phyloP scores from a whole-genome alignment of 2,329 filamentous ascomycete genomes.

The Tricladium varicosporioides region DNA sequence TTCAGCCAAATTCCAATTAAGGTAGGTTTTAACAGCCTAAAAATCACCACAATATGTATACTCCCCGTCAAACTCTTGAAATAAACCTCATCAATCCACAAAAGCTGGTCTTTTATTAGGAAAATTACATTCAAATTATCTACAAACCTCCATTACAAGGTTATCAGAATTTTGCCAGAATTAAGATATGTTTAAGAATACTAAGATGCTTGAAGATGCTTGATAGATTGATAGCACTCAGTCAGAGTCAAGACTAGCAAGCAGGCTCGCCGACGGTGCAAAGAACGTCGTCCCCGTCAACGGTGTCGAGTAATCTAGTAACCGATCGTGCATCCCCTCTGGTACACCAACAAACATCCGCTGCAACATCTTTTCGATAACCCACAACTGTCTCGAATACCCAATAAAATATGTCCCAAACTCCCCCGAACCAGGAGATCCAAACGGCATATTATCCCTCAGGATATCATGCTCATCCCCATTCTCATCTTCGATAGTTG shows the following conservation, averaged over 20 bases:
- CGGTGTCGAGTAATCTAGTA: constrained; percentile 53
- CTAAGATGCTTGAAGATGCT: too few relatives aligned
- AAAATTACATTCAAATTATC: too few relatives aligned
- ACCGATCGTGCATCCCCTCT: constrained; percentile 51
- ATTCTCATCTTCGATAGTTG: constrained; percentile 49
- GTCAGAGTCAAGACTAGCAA: constrained; percentile 27
- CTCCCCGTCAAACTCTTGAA: too few relatives aligned
- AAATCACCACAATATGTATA: too few relatives aligned
- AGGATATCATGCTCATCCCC: constrained; percentile 53
- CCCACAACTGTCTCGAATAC: constrained; percentile 52
- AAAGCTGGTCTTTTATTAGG: too few relatives aligned
- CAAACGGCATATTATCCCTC: constrained; percentile 61
- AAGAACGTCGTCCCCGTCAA: constrained; percentile 54
- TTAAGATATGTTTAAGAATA: too few relatives aligned
- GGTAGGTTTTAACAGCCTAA: too few relatives aligned
- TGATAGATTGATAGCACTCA: background rate
- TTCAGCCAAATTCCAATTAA: too few relatives aligned
- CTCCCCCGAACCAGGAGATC: constrained; percentile 47
- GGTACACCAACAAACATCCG: constrained; percentile 56
- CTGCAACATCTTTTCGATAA: constrained; percentile 56
- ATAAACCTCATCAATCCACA: too few relatives aligned
- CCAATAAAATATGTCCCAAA: constrained; percentile 60
- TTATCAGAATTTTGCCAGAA: too few relatives aligned
- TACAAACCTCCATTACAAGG: too few relatives aligned
- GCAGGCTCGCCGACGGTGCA: constrained; percentile 42